Percentiles rank a stretch among this genome's conserved stretches.
Conservation (phyloP, 177 flowering plant species). For the Tripterygium wilfordii region DNA sequence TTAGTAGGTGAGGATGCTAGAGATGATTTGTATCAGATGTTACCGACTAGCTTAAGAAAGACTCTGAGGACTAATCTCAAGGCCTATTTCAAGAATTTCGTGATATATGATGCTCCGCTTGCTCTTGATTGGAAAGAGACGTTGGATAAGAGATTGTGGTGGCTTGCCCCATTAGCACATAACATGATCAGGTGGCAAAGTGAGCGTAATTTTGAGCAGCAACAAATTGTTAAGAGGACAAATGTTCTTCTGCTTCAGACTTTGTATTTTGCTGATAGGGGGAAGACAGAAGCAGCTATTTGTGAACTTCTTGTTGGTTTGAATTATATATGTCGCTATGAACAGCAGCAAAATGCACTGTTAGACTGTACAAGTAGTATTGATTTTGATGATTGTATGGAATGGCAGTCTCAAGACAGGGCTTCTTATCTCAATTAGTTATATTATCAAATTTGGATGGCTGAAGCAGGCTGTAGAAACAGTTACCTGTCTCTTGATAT, state of each 20-base stretch:
- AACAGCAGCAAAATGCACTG: slow-evolving; percentile 92
- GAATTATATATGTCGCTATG: slow-evolving; percentile 90
- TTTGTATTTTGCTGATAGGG: slow-evolving; percentile 79
- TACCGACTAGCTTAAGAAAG: slow-evolving; percentile 77
- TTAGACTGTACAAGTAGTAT: slow-evolving; percentile 92
- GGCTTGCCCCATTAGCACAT: slow-evolving; percentile 93
- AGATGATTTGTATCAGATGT: slow-evolving; percentile 91
- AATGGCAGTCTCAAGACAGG: slow-evolving; percentile 63
- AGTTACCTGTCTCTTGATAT: slow-evolving; percentile 10
- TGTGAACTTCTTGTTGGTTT: slow-evolving; percentile 87
- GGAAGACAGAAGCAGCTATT: slow-evolving; percentile 72
- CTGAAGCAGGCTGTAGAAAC: slow-evolving; percentile 2
- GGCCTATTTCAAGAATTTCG: slow-evolving; percentile 62
- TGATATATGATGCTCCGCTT: slow-evolving; percentile 87
- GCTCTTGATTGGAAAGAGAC: slow-evolving; percentile 94
- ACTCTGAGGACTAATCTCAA: slow-evolving; percentile 57
- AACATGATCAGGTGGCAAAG: slow-evolving; percentile 99
- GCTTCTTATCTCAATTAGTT: slow-evolving; percentile 18
- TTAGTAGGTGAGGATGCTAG: slow-evolving; percentile 97
- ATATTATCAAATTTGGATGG: neutral
- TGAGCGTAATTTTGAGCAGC: slow-evolving; percentile 92
- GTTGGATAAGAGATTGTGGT: slow-evolving; percentile 56
- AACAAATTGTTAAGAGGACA: slow-evolving; percentile 65
- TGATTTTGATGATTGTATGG: slow-evolving; percentile 79
- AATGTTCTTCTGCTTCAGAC: slow-evolving; percentile 94